These are phyloP conservation scores for Saccharomyces eubayanus DNA, from an alignment of 805 yeast genomes.

Conservation along the genomic window DNA sequence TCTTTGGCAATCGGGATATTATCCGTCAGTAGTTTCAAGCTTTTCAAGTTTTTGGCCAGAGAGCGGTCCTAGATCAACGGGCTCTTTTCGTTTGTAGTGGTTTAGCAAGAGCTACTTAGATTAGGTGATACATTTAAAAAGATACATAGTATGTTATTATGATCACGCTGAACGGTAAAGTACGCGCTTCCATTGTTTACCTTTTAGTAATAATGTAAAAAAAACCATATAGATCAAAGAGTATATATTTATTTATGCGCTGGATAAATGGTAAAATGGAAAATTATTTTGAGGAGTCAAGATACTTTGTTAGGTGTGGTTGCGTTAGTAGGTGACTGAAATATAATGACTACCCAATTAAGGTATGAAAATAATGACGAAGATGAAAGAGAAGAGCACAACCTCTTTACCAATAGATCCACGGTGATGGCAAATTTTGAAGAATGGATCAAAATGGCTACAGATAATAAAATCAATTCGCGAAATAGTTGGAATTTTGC, in stretches of 20 bases:
- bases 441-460: slow-evolving; percentile 74
- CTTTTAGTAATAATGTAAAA: not conserved
- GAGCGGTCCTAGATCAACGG: not conserved
- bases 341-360: slow-evolving; percentile 12
- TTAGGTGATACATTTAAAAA: not conserved
- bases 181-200: not conserved
- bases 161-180: not conserved
- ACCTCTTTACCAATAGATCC: slow-evolving; percentile 30
- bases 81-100: not conserved
- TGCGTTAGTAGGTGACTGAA: not conserved
- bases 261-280: not conserved
- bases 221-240: not conserved
- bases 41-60: slow-evolving; percentile 1
- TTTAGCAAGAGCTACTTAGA: not conserved
- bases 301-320: not conserved
- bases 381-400: slow-evolving; percentile 11
- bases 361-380: slow-evolving; percentile 11
- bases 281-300: not conserved
- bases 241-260: not conserved
- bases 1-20: slow-evolving; percentile 6
- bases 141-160: not conserved
- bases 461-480: slow-evolving; percentile 75
- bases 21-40: slow-evolving; percentile 2
- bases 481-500: slow-evolving; percentile 87
- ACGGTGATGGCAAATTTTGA: slow-evolving; percentile 53